phyloP scores from a whole-genome alignment of 495 filamentous ascomycete species.

The Neurospora tetrasperma region DNA sequence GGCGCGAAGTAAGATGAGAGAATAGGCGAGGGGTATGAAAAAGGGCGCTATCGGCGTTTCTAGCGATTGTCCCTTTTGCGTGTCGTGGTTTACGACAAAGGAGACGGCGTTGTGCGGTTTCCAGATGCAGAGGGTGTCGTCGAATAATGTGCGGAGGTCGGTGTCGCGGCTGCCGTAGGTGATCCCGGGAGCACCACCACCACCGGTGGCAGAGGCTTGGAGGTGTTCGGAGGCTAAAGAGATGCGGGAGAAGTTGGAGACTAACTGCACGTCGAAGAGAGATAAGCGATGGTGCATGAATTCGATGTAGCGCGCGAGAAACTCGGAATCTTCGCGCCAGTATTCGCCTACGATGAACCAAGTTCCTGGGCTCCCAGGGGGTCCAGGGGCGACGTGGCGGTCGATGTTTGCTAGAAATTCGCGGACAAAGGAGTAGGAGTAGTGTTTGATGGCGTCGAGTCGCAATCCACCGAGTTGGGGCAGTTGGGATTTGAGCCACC shows the following conservation, averaged over 20 bases:
- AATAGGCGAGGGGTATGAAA: conserved; percentile 53
- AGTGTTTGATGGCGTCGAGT: conserved; percentile 68
- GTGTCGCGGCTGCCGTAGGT: not conserved
- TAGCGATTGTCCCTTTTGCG: conserved; percentile 23
- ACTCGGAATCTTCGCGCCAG: conserved; percentile 51
- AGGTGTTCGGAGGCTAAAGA: conserved; percentile 30
- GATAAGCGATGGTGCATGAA: conserved; percentile 46
- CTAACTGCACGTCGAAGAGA: conserved; percentile 59
- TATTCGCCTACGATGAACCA: conserved; percentile 68
- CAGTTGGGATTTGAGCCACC: conserved; percentile 52
- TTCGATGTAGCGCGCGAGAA: conserved; percentile 48
- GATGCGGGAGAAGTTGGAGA: conserved; percentile 51
- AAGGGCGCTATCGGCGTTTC: conserved; percentile 41
- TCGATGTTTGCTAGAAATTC: conserved; percentile 37
- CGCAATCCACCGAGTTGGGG: conserved; percentile 53
- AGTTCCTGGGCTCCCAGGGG: accelerated
- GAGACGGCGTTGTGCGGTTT: conserved; percentile 55
- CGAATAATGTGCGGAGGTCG: conserved; percentile 46
- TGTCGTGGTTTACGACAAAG: conserved; percentile 47
- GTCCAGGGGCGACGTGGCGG: conserved; percentile 27
- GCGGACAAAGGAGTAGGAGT: conserved; percentile 53
- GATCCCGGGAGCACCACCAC: not conserved
- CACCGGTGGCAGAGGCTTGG: conserved; percentile 23
- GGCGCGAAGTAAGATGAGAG: conserved; percentile 56
- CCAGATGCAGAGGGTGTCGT: conserved; percentile 46